Base-by-base conservation (phyloP, 768 basidiomycete genomes). In the Russula dissimulans region DNA sequence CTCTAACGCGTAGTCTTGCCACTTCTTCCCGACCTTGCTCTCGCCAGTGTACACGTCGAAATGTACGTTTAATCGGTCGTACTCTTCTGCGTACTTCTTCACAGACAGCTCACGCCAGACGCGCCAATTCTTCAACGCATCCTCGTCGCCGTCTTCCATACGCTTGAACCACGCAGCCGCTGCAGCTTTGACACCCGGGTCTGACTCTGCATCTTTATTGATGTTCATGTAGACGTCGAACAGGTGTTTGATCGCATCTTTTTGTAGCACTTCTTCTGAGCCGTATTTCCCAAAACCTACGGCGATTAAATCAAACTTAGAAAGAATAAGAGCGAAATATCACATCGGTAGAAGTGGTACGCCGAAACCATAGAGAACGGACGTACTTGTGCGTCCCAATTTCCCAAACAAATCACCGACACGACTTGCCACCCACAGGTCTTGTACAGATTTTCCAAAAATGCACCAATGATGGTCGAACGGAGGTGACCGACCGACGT, bases 41-140 rank as follows among this genome's bases (percentile, higher is more conserved):
- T 97, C 95, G 22, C 95, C 95, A 32, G 83, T 88, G 72, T 97
- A 98, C 31, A 87, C 81, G 70, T 97, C 93, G 66, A 97, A 98
- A 62, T 83, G 73, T 59, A 97, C 87, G 69, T 98, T 98, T 65
- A 97, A 73, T 31, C 89, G 80, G 3, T 83, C 86, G 73, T 97
- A 98, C 70, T 92, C 90, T 67, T 87, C 81, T 69, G 80, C 80
- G 74, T 97, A 95, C 74, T 92, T 92, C 68, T 84, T 84, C 68
- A 99, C 83, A 64, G 91, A 95, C 51, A 95, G 74, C 67, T 90
- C 85, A 31, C 95, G 87, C 92, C 95, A 99, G 60, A 86, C 81
- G 17, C 86, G 82, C 95, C 95, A 99, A 72, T 95, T 87, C 57
- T 76, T 78, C 39, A 98, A 80, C 3, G 91, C 87, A 10, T 76